phyloP scores from a whole-genome alignment of 2,329 filamentous ascomycete species.

The Colletotrichum navitas region DNA sequence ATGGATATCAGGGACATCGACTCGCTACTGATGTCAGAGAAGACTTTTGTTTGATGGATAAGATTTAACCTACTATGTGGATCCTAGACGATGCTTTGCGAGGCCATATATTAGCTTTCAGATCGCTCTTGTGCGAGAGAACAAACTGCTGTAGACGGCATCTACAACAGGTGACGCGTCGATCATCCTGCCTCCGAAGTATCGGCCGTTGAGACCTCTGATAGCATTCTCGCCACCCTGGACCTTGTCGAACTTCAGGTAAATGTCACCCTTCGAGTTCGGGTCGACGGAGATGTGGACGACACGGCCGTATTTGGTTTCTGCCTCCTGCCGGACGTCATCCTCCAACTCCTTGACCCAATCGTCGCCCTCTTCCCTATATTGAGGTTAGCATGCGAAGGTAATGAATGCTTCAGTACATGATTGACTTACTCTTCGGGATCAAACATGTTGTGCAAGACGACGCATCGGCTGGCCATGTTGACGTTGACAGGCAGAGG shows the following conservation, averaged over 20 bases:
- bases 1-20: not conserved
- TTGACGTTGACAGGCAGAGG: slow-evolving; percentile 87
- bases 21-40: slow-evolving; percentile 19
- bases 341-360: slow-evolving; percentile 96
- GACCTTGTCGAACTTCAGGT: slow-evolving; percentile 97
- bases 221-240: slow-evolving; percentile 97
- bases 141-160: slow-evolving; percentile 97
- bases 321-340: slow-evolving; percentile 92
- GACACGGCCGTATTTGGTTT: slow-evolving; percentile 95
- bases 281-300: slow-evolving; percentile 96
- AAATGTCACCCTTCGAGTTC: slow-evolving; percentile 95
- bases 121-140: slow-evolving; percentile 86
- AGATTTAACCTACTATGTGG: slow-evolving; percentile 15
- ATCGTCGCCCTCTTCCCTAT: slow-evolving; percentile 83
- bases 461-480: slow-evolving; percentile 92
- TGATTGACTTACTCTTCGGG: slow-evolving; percentile 80
- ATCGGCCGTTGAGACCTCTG: slow-evolving; percentile 96
- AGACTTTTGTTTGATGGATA: not conserved
- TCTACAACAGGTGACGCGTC: slow-evolving; percentile 97
- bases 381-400: slow-evolving; percentile 50
- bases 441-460: slow-evolving; percentile 96
- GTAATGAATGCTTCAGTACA: not conserved
- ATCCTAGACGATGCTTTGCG: slow-evolving; percentile 63
- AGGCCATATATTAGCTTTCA: slow-evolving; percentile 71
- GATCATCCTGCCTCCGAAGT: slow-evolving; percentile 93